A percentile compares a stretch with the other conserved stretches of the same genome.
Evolutionary conservation across 1,284 basidiomycete genomes (phyloP).

Genomic region (Austropuccinia psidii): DNA sequence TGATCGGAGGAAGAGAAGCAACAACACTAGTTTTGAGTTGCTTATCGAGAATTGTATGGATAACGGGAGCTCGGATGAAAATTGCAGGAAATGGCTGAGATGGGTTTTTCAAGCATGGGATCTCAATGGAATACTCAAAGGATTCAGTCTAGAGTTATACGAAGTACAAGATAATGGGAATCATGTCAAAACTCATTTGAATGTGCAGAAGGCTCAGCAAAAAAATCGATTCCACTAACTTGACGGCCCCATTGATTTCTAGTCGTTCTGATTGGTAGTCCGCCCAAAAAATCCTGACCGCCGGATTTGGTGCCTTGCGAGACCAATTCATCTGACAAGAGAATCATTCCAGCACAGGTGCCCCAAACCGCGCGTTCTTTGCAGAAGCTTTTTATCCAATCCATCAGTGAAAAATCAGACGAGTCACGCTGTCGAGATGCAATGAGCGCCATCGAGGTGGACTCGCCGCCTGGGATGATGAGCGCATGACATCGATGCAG

Average conservation of each 20-base stretch:
- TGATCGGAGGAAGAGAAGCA: slow-evolving; percentile 49
- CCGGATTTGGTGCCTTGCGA: slow-evolving; percentile 68
- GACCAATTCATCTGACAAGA: slow-evolving; percentile 63
- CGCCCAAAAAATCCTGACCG: slow-evolving; percentile 77
- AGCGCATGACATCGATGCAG: slow-evolving; percentile 70
- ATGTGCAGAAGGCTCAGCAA: background rate
- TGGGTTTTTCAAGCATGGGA: slow-evolving; percentile 60
- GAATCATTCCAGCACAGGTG: slow-evolving; percentile 92
- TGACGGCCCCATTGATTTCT: slow-evolving; percentile 65
- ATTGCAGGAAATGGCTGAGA: slow-evolving; percentile 68
- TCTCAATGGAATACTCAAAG: slow-evolving; percentile 69
- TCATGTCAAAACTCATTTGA: background rate
- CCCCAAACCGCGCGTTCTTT: slow-evolving; percentile 77
- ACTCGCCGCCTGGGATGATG: slow-evolving; percentile 84
- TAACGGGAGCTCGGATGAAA: slow-evolving; percentile 88
- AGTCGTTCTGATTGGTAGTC: slow-evolving; percentile 69
- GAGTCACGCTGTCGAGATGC: slow-evolving; percentile 58
- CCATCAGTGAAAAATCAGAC: slow-evolving; percentile 57
- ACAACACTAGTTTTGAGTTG: slow-evolving; percentile 38
- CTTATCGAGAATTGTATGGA: slow-evolving; percentile 38
- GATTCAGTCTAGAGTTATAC: slow-evolving; percentile 62
- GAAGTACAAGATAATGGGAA: slow-evolving; percentile 8
- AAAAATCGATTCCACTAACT: background rate
- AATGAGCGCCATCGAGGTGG: slow-evolving; percentile 83
- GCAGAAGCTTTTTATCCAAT: slow-evolving; percentile 66